phyloP scores from a whole-genome alignment of 306 rosid genomes.

The Lotus japonicus region DNA sequence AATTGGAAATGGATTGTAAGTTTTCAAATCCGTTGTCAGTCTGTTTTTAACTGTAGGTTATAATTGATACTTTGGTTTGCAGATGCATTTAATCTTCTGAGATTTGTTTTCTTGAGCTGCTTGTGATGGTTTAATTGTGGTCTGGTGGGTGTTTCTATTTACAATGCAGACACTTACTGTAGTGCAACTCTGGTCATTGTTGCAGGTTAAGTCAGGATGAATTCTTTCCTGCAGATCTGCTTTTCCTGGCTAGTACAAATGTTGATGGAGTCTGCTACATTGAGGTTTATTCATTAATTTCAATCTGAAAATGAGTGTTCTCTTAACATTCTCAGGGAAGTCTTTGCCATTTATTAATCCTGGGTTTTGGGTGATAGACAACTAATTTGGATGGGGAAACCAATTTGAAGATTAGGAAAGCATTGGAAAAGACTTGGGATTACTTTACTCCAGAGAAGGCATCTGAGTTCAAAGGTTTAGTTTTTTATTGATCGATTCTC shows the following conservation, averaged over 20 bases:
- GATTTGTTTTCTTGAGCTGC: not conserved
- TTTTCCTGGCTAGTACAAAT: constrained; percentile 78
- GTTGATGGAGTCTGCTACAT: constrained; percentile 91
- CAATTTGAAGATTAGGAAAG: constrained; percentile 85
- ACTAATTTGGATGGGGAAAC: constrained; percentile 98
- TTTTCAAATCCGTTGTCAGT: not conserved
- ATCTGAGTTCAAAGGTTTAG: too few relatives aligned
- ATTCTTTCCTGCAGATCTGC: too few relatives aligned
- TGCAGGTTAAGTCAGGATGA: constrained; percentile 79
- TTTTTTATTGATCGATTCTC: too few relatives aligned
- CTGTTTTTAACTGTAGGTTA: not conserved
- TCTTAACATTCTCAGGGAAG: constrained; percentile 10
- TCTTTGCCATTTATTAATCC: not conserved
- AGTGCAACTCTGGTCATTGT: constrained; percentile 10
- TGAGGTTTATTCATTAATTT: constrained; percentile 49
- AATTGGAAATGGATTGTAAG: not conserved
- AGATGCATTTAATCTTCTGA: not conserved
- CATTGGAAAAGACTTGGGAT: too few relatives aligned
- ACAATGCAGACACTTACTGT: not conserved
- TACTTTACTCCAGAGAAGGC: too few relatives aligned
- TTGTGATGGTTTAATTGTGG: not conserved
- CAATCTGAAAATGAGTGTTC: not conserved
- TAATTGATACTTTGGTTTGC: not conserved
- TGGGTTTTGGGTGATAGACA: constrained; percentile 46
- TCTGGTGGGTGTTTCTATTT: constrained; percentile 9